A percentile compares a stretch with the other conserved stretches of the same genome.
phyloP scores from a whole-genome alignment of 2,329 filamentous ascomycete species.

The Colletotrichum godetiae region DNA sequence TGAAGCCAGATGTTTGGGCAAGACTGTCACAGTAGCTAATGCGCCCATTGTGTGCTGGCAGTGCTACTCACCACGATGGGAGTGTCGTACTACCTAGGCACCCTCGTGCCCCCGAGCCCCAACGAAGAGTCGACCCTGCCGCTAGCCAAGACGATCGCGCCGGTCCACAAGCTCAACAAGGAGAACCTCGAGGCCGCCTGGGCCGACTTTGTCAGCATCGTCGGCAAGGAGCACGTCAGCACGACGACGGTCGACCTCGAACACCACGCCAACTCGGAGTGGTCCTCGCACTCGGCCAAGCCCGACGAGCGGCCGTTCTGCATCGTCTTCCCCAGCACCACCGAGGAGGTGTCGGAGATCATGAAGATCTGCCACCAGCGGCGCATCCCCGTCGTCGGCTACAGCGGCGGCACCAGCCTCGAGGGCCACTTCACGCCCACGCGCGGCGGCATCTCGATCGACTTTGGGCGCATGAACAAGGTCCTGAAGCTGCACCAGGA shows the following conservation, averaged over 20 bases:
- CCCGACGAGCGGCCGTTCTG: conserved; percentile 69
- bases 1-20: neutral
- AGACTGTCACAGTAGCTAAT: conserved; percentile 18
- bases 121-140: conserved; percentile 70
- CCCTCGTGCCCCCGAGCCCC: conserved; percentile 61
- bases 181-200: conserved; percentile 76
- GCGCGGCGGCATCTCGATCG: conserved; percentile 83
- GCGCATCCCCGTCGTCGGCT: conserved; percentile 86
- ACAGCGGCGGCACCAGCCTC: conserved; percentile 88
- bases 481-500: conserved; percentile 82
- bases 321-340: conserved; percentile 80
- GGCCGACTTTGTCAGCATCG: conserved; percentile 74
- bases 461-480: conserved; percentile 87
- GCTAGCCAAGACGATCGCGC: conserved; percentile 61
- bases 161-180: conserved; percentile 67
- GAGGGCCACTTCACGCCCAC: conserved; percentile 92
- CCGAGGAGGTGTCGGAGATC: conserved; percentile 85
- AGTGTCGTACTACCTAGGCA: conserved; percentile 70
- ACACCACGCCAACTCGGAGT: conserved; percentile 69
- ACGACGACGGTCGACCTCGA: conserved; percentile 66
- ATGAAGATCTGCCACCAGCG: conserved; percentile 90
- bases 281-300: conserved; percentile 68
- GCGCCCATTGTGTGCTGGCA: conserved; percentile 39
- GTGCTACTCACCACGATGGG: conserved; percentile 64
- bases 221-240: conserved; percentile 74